Evolutionary conservation across 345 rosid genomes (phyloP).

Genomic region (Euphorbia pulcherrima): DNA sequence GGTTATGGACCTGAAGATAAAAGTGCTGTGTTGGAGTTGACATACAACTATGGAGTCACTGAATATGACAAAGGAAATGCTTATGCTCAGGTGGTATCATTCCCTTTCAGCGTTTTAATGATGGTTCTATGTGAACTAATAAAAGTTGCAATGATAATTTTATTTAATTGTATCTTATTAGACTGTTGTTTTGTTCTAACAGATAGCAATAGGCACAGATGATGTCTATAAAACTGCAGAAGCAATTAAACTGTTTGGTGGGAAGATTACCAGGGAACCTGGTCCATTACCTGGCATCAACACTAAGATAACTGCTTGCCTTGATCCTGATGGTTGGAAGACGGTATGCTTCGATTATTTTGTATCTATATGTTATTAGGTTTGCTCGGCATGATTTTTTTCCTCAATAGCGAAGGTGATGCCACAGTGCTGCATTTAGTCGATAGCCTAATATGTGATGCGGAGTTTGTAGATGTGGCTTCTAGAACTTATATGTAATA

Average conservation of each 20-base stretch:
- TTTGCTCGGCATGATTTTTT: not conserved
- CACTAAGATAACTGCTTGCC: constrained; percentile 93
- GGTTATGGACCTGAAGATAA: constrained; percentile 97
- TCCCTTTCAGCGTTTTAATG: not conserved
- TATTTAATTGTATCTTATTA: constrained; percentile 5
- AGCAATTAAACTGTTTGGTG: constrained; percentile 75
- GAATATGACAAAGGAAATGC: constrained; percentile 89
- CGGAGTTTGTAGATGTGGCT: not conserved
- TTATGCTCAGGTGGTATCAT: constrained; percentile 68
- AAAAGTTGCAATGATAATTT: constrained; percentile 11
- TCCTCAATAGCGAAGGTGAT: not conserved
- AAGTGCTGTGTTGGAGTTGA: constrained; percentile 73
- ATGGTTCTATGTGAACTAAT: not conserved
- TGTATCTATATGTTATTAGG: not conserved
- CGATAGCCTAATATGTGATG: not conserved
- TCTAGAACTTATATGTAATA: not conserved
- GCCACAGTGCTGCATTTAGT: not conserved
- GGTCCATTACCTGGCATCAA: constrained; percentile 95
- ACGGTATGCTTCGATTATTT: constrained; percentile 41
- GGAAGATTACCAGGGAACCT: constrained; percentile 86
- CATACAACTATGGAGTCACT: constrained; percentile 87
- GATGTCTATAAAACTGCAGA: constrained; percentile 94
- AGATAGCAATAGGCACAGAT: constrained; percentile 96
- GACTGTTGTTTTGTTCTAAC: constrained; percentile 17
- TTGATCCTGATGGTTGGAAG: constrained; percentile 99